Conservation (phyloP, 306 rosid species). For the Glycine latifolia region DNA sequence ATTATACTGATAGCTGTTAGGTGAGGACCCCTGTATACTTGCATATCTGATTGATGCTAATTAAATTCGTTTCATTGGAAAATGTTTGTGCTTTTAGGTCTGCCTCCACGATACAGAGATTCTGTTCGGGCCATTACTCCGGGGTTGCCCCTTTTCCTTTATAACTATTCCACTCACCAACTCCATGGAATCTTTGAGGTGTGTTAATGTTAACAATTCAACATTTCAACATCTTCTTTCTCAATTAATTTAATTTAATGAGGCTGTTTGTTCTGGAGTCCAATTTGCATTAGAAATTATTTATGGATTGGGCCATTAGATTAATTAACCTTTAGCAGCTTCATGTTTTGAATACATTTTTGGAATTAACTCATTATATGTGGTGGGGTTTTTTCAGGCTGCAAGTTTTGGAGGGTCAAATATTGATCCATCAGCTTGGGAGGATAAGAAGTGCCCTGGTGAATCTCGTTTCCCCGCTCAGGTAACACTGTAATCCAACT, state of each 20-base stretch:
- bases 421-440: slow-evolving; percentile 97
- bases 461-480: slow-evolving; percentile 99
- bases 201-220: neutral
- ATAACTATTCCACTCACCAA: slow-evolving; percentile 99
- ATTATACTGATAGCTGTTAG: neutral
- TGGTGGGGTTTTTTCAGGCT: slow-evolving; percentile 65
- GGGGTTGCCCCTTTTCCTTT: slow-evolving; percentile 93
- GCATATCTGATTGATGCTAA: neutral
- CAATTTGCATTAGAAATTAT: neutral
- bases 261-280: neutral
- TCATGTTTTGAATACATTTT: neutral
- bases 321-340: neutral
- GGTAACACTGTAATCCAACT: slow-evolving; percentile 53
- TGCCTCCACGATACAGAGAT: slow-evolving; percentile 97
- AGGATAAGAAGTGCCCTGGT: slow-evolving; percentile 92
- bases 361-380: neutral
- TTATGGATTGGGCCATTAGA: neutral
- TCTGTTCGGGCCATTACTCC: slow-evolving; percentile 98
- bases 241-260: neutral
- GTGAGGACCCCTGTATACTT: neutral
- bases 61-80: neutral
- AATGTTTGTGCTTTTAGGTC: slow-evolving; percentile 57
- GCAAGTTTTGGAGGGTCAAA: slow-evolving; percentile 95
- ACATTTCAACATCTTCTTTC: neutral
- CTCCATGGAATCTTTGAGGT: slow-evolving; percentile 99